Percentiles rank a stretch among this genome's conserved stretches.
These are phyloP conservation scores for Pseudogymnoascus verrucosus DNA, from an alignment of 2,329 filamentous ascomycete species.

Conservation along the genomic window DNA sequence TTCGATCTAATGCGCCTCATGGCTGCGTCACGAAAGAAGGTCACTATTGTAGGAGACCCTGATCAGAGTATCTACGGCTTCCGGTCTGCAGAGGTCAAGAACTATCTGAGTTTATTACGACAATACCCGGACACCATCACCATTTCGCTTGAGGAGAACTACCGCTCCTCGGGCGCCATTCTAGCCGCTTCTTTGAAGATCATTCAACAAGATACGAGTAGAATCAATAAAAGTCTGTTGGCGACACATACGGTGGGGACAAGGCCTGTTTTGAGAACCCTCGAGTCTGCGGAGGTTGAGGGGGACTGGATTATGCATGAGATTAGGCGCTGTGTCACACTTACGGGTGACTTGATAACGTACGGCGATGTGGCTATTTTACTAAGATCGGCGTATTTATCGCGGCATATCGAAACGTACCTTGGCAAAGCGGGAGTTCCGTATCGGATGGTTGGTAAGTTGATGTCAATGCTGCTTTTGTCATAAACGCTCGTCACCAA, in stretches of 20 bases:
- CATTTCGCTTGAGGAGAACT: slow-evolving; percentile 86
- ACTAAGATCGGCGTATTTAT: slow-evolving; percentile 75
- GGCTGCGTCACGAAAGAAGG: slow-evolving; percentile 61
- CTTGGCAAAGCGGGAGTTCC: slow-evolving; percentile 74
- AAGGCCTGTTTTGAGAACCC: slow-evolving; percentile 68
- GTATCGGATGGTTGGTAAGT: slow-evolving; percentile 78
- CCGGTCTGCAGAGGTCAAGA: slow-evolving; percentile 85
- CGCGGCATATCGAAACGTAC: slow-evolving; percentile 75
- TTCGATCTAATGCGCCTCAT: slow-evolving; percentile 91
- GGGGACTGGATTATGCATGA: slow-evolving; percentile 85
- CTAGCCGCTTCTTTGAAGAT: slow-evolving; percentile 71
- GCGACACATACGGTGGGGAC: slow-evolving; percentile 76
- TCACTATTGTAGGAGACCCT: slow-evolving; percentile 92
- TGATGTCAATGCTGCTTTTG: not conserved
- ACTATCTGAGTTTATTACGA: slow-evolving; percentile 67
- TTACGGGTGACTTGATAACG: slow-evolving; percentile 67
- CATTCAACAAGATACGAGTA: slow-evolving; percentile 78
- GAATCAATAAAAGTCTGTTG: slow-evolving; percentile 72
- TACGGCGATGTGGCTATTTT: slow-evolving; percentile 78
- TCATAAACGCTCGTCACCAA: not conserved
- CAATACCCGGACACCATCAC: slow-evolving; percentile 74
- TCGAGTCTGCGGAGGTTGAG: slow-evolving; percentile 64
- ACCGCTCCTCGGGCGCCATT: slow-evolving; percentile 82
- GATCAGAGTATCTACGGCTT: slow-evolving; percentile 98
- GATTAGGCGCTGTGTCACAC: slow-evolving; percentile 59